Evolutionary conservation across 2,329 filamentous ascomycete genomes (phyloP).

Genomic region (Trichoderma hamatum): DNA sequence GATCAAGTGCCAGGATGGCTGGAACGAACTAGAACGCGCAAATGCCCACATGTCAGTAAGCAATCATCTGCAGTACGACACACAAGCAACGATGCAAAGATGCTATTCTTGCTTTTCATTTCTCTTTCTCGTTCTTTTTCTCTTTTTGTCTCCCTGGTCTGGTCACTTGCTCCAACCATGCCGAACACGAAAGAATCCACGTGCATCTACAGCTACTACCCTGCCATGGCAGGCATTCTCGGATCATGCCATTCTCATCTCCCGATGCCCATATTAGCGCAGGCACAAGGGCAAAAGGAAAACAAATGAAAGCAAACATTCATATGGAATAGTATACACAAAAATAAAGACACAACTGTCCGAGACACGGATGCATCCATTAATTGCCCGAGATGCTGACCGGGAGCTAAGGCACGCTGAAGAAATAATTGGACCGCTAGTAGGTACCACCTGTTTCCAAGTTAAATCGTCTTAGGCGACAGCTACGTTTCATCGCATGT

Average conservation of each 20-base stretch:
- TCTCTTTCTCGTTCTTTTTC: not conserved
- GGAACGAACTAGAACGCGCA: not conserved
- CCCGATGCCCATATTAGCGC: not conserved
- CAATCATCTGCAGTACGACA: constrained; percentile 1
- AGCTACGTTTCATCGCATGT: constrained; percentile 21
- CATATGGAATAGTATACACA: not conserved
- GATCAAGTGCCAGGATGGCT: not conserved
- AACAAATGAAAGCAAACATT: not conserved
- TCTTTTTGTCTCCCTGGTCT: not conserved
- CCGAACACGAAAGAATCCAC: not conserved
- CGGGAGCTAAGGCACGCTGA: not conserved
- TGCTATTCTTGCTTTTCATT: too few species aligned
- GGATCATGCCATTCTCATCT: not conserved
- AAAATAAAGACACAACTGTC: not conserved
- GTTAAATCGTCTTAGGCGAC: not conserved
- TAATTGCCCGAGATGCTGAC: not conserved
- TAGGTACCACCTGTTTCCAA: not conserved
- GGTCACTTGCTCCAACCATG: not conserved
- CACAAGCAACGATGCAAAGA: not conserved
- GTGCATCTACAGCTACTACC: not conserved
- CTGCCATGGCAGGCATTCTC: not conserved
- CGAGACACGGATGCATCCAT: not conserved
- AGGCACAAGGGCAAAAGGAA: not conserved
- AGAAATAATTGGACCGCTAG: not conserved
- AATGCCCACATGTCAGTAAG: not conserved